Evolutionary conservation across 192 early-diverging fungal genomes (phyloP), one percentile per base, ranked within the genome.

Genomic region (Coemansia sp.): DNA sequence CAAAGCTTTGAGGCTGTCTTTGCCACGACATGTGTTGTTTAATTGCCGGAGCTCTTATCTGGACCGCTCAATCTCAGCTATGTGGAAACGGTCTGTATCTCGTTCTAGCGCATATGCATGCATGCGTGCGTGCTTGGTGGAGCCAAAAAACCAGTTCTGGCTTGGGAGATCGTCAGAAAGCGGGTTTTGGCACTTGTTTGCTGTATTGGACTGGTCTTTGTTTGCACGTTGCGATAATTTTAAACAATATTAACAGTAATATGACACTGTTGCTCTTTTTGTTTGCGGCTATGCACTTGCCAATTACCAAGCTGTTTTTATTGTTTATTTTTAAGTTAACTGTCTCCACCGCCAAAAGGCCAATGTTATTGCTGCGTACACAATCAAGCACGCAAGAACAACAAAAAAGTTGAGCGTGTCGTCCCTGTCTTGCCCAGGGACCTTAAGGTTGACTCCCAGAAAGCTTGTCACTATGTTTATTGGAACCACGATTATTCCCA

Each of bases 401-500:
- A 80, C 56, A 53, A 80, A 80, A 48, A 80, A 80, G 58, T 80
- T 80, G n/a, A 80, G 60, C 57, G 76, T 80, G 53, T 80, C 76
- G 40, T 80, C 76, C 24, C 76, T 57, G 36, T 87, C 80, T 67
- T 90, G 84, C 9, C 88, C 87, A 8, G 88, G 88, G 0, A 90
- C 80, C 26, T 87, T 80, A 2, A 90, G 83, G 44, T 90, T 88
- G 82, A 88, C 85, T 17, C 88, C 88, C 63, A 86, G 83, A 29
- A 88, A 70, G 82, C 88, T 80, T 12, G 71, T 74, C 21, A 80
- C 63, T 14, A 80, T 70, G 54, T 80, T 80, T 57, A 80, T 74
- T n/a, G 76, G 76, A 17, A 80, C 71, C 0, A 80, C 76, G 12
- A 74, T 80, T 21, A 63, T 69, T 5, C 76, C 76, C 50, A 80